Conservation (phyloP, 768 basidiomycete genomes). For the Melanogaster broomeanus region DNA sequence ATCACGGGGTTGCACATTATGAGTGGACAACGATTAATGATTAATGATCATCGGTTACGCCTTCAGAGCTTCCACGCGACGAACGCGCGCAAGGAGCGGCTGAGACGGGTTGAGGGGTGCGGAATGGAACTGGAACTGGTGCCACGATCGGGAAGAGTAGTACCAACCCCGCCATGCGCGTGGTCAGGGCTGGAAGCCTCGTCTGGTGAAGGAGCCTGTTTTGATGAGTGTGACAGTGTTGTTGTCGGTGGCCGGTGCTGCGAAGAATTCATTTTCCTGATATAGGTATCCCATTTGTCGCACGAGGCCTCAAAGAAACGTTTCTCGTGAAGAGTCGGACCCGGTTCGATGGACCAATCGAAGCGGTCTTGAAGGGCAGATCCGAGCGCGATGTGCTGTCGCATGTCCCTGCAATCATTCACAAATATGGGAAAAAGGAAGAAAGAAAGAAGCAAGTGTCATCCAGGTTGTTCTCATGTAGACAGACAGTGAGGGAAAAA, state of each 20-base stretch:
- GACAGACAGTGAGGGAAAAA: not conserved
- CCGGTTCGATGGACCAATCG: slow-evolving; percentile 45
- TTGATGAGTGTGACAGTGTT: not conserved
- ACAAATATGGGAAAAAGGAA: not conserved
- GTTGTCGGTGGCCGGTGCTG: slow-evolving; percentile 4
- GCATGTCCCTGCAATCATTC: slow-evolving; percentile 56
- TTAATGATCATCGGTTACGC: not conserved
- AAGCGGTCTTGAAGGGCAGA: slow-evolving; percentile 49
- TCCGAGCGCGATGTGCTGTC: slow-evolving; percentile 53
- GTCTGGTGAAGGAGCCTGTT: not conserved
- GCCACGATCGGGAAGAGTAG: not conserved
- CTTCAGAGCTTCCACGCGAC: slow-evolving; percentile 56
- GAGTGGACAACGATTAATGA: not conserved
- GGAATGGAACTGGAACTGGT: not conserved
- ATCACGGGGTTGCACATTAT: not conserved
- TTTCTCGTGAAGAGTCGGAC: slow-evolving; percentile 48
- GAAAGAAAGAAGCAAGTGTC: no score
- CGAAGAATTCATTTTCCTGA: slow-evolving; percentile 6
- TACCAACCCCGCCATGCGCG: not conserved
- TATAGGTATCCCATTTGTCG: slow-evolving; percentile 47
- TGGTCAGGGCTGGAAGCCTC: not conserved
- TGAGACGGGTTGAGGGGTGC: slow-evolving; percentile 37
- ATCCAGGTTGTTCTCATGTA: no score
- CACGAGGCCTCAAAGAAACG: slow-evolving; percentile 60
- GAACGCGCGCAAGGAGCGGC: slow-evolving; percentile 54